phyloP scores from a whole-genome alignment of 148 eudicot species.

The Vaccinium macrocarpon region DNA sequence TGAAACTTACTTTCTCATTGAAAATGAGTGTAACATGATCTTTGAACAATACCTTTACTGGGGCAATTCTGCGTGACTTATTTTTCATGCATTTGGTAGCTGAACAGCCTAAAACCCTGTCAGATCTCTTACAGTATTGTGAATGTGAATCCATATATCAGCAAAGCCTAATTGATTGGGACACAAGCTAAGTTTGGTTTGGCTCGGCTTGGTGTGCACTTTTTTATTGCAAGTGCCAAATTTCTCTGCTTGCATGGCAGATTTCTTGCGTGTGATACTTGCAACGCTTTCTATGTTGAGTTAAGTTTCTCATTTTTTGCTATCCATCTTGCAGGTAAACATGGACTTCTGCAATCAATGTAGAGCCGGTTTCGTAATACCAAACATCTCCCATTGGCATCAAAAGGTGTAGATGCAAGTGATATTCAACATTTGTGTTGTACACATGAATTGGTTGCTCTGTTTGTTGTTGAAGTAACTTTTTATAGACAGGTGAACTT shows the following conservation, averaged over 20 bases:
- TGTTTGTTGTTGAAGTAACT: background rate
- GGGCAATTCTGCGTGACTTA: background rate
- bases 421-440: background rate
- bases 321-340: background rate
- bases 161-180: background rate
- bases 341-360: background rate
- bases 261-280: background rate
- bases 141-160: background rate
- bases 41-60: background rate
- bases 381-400: background rate
- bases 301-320: background rate
- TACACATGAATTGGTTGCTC: background rate
- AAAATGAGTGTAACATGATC: background rate
- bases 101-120: background rate
- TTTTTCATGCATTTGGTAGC: background rate
- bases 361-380: background rate
- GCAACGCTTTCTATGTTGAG: background rate
- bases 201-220: background rate
- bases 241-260: background rate
- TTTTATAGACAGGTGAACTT: background rate
- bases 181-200: background rate
- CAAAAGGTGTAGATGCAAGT: too few species aligned
- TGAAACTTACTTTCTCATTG: too few species aligned
- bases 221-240: background rate
- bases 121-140: background rate